Base-by-base conservation (phyloP, 179 eudicot genomes). In the Silene vulgaris region DNA sequence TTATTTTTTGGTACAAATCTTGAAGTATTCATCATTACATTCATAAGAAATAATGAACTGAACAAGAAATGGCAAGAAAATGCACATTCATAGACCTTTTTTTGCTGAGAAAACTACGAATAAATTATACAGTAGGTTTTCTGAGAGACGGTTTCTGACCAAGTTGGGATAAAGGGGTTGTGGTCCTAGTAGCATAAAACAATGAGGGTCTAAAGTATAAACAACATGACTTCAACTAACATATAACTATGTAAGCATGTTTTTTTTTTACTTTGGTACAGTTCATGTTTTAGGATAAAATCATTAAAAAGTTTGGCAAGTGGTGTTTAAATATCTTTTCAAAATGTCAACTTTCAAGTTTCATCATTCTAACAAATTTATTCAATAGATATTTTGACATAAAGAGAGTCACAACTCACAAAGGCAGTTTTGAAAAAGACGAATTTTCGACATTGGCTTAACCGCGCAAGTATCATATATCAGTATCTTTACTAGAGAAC, bases 291-390 rank as follows among this genome's bases (percentile, higher is more conserved):
- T 0, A 29, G 9, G 26, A 65, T 65, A 65, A 40, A 8, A 40
- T 40, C 48, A 40, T 40, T 0, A 32, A 12, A 35, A 32, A 6
- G 3, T 16, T 67, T 35, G 20, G 45, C 71, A 67, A 67, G 52
- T 67, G 71, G 71, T 67, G 71, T 32, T 67, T 35, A 67, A 52
- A 67, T 67, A 67, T 67, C 37, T 17, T 43, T 16, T 43, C 13
- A 43, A 28, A 30, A 69, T 69, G 72, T 69, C 16, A 23, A 40
- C 28, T 69, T 37, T 2, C 21, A 37, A 17, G 17, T 35, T 40
- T 40, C 56, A 32, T 48, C 26, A 35, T 37, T 66, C 3, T n/a
- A 32, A 66, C 4, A n/a, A 32, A 4, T 66, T 32, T 35, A 16
- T 32, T 37, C 12, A 35, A 8, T 40, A 40, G 48, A 7, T 40